Conservation (phyloP, 2,329 filamentous ascomycete genomes). For the Aquanectria penicillioides region DNA sequence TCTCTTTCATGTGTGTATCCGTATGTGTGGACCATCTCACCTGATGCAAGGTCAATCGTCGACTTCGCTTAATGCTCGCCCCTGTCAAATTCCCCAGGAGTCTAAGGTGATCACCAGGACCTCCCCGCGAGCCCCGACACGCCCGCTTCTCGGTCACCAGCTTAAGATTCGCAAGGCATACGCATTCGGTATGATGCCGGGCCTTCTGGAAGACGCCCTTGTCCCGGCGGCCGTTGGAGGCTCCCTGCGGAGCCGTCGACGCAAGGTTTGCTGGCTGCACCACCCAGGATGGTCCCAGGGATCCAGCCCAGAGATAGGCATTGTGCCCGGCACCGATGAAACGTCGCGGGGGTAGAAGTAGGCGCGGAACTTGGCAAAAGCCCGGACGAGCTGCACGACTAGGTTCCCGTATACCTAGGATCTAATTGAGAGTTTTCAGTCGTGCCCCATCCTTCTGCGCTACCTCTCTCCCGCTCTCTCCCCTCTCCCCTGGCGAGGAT, state of each 20-base stretch:
- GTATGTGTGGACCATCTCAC: not conserved
- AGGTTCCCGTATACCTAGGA: not conserved
- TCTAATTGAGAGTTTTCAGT: too few species aligned
- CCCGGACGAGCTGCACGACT: constrained; percentile 1
- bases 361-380: not conserved
- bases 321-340: constrained; percentile 14
- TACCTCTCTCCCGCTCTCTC: too few species aligned
- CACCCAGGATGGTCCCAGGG: constrained; percentile 1
- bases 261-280: too few species aligned
- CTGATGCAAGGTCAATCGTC: not conserved
- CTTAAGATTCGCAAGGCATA: not conserved
- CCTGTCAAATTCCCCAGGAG: not conserved
- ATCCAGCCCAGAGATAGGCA: not conserved
- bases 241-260: not conserved
- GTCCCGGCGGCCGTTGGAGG: not conserved
- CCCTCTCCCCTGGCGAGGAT: not conserved
- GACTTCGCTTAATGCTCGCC: constrained; percentile 1
- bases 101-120: not conserved
- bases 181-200: not conserved
- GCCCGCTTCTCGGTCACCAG: not conserved
- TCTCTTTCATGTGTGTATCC: too few species aligned
- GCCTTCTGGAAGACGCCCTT: constrained; percentile 2
- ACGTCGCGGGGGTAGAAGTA: constrained; percentile 4
- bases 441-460: too few species aligned
- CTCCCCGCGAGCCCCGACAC: too few species aligned